phyloP scores from a whole-genome alignment of 345 rosid genomes.

The Luvunga scandens region DNA sequence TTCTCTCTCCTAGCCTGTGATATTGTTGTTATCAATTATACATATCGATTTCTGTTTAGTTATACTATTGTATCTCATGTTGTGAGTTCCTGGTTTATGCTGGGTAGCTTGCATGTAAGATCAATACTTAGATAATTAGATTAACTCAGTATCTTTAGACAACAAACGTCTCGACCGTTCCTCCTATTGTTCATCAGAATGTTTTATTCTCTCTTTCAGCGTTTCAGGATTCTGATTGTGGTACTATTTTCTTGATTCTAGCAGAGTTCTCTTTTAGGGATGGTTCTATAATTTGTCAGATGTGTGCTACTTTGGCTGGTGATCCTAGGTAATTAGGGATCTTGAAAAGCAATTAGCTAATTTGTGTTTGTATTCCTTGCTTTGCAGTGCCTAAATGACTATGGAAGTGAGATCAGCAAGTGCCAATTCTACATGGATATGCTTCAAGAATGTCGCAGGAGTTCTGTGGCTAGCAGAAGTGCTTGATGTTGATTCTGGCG shows the following conservation, averaged over 20 bases:
- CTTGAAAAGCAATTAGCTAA: no score
- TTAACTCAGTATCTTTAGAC: no score
- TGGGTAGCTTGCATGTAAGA: not conserved
- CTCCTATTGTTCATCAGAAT: not conserved
- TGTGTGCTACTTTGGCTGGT: not conserved
- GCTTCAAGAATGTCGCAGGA: conserved; percentile 39
- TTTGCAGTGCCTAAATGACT: conserved; percentile 41
- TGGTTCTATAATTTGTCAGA: not conserved
- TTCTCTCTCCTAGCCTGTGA: not conserved
- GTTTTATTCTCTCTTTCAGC: not conserved
- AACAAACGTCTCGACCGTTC: not conserved
- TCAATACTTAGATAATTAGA: not conserved
- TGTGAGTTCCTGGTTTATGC: not conserved
- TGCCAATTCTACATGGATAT: conserved; percentile 61
- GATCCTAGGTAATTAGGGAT: not conserved
- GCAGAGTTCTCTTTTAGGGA: not conserved
- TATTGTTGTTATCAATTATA: no score
- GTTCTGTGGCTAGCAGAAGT: conserved; percentile 13
- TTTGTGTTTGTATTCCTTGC: not conserved
- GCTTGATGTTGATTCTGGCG: conserved; percentile 13
- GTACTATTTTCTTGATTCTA: not conserved
- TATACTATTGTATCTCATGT: not conserved
- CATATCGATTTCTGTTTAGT: not conserved
- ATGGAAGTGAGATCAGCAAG: conserved; percentile 39
- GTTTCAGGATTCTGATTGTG: not conserved